A percentile compares a stretch with the other conserved stretches of the same genome.
These are phyloP conservation scores for Persicaria tinctoria DNA, from an alignment of 148 eudicot species.

Conservation along the genomic window DNA sequence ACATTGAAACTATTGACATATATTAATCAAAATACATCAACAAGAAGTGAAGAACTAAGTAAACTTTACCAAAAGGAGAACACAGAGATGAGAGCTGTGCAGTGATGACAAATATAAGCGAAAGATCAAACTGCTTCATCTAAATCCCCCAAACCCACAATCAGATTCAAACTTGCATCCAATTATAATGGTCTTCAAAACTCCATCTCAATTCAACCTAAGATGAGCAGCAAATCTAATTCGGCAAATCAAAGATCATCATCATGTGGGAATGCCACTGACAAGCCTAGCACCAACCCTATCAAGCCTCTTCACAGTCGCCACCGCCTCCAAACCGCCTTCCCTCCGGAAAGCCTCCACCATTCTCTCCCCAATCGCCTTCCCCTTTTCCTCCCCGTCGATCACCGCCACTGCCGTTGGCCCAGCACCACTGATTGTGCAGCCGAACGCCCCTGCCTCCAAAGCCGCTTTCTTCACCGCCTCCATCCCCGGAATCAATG, in stretches of 20 bases:
- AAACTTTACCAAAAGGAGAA: too few relatives aligned
- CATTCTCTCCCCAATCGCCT: slow-evolving; percentile 73
- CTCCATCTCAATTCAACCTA: not conserved
- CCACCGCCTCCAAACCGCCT: slow-evolving; percentile 62
- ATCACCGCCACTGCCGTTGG: slow-evolving; percentile 86
- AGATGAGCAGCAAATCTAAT: not conserved
- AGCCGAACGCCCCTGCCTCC: slow-evolving; percentile 84
- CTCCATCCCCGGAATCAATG: slow-evolving; percentile 82
- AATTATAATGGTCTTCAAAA: not conserved
- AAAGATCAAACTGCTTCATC: too few relatives aligned
- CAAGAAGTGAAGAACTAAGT: too few relatives aligned
- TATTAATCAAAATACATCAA: too few relatives aligned
- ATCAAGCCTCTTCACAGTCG: slow-evolving; percentile 66
- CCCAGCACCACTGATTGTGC: slow-evolving; percentile 95
- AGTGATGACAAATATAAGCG: too few relatives aligned
- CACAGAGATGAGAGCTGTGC: too few relatives aligned
- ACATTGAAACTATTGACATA: too few relatives aligned
- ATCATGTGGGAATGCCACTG: slow-evolving; percentile 26
- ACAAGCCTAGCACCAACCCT: slow-evolving; percentile 88
- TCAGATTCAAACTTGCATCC: too few relatives aligned
- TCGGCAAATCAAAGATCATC: not conserved
- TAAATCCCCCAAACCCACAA: too few relatives aligned
- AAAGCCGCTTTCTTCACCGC: slow-evolving; percentile 83
- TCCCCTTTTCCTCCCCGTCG: slow-evolving; percentile 57
- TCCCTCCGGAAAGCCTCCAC: slow-evolving; percentile 59